Conservation (phyloP, 495 filamentous ascomycete genomes). For the Aspergillus nidulans region DNA sequence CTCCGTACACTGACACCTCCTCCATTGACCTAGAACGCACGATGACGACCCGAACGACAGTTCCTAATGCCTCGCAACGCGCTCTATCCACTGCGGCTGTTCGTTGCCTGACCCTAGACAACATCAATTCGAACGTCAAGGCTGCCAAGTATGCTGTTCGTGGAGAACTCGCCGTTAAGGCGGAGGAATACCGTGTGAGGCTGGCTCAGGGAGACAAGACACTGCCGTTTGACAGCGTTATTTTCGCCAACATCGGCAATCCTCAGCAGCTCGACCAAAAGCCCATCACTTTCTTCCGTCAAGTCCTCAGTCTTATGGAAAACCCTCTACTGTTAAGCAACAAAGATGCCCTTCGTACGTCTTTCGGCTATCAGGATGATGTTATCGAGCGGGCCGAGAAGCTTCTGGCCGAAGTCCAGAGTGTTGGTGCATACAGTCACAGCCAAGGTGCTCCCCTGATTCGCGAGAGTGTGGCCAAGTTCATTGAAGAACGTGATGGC, state of each 20-base stretch:
- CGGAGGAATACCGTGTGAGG: slow-evolving; percentile 78
- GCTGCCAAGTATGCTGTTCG: slow-evolving; percentile 93
- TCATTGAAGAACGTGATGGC: slow-evolving; percentile 88
- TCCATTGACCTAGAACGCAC: slow-evolving; percentile 12
- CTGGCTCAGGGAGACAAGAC: slow-evolving; percentile 56
- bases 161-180: slow-evolving; percentile 86
- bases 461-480: slow-evolving; percentile 82
- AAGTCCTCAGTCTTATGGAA: slow-evolving; percentile 91
- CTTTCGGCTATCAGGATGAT: slow-evolving; percentile 78
- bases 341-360: slow-evolving; percentile 59
- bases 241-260: slow-evolving; percentile 98
- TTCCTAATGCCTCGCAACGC: slow-evolving; percentile 30
- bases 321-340: slow-evolving; percentile 80
- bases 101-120: slow-evolving; percentile 69
- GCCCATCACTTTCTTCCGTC: slow-evolving; percentile 97
- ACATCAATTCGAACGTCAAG: slow-evolving; percentile 85
- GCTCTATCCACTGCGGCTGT: slow-evolving; percentile 54
- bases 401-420: slow-evolving; percentile 76
- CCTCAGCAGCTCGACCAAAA: slow-evolving; percentile 98
- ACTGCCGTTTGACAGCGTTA: slow-evolving; percentile 84
- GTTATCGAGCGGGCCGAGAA: slow-evolving; percentile 78
- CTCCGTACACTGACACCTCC: not conserved
- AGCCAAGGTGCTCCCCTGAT: slow-evolving; percentile 83
- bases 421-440: slow-evolving; percentile 93
- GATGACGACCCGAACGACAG: slow-evolving; percentile 34